phyloP scores from a whole-genome alignment of 208 protist species.

The Vickermania spadyakhi region DNA sequence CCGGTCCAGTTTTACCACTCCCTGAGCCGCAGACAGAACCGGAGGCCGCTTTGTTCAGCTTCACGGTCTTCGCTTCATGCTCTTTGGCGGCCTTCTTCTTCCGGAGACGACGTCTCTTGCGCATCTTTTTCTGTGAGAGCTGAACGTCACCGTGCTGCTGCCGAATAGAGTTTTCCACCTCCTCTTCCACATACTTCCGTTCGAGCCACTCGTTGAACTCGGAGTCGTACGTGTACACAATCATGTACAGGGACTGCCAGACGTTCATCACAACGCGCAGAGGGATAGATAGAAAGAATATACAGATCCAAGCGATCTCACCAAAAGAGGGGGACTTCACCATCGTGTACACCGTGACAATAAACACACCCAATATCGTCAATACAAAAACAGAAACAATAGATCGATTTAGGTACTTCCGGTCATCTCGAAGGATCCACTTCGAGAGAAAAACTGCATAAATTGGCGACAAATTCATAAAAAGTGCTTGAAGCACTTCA shows the following conservation, averaged over 20 bases:
- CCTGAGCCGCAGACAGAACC: background rate
- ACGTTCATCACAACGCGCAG: slow-evolving; percentile 69
- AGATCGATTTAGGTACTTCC: slow-evolving; percentile 49
- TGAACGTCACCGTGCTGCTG: background rate
- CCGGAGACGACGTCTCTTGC: background rate
- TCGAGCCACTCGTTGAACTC: slow-evolving; percentile 36
- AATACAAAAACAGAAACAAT: slow-evolving; percentile 46
- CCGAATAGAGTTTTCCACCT: background rate
- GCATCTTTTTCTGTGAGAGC: background rate
- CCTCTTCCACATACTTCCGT: slow-evolving; percentile 5
- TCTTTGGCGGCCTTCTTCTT: background rate
- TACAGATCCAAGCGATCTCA: slow-evolving; percentile 53
- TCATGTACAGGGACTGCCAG: slow-evolving; percentile 79
- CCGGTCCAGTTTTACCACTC: background rate
- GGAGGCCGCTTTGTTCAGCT: background rate
- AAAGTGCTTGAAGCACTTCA: slow-evolving; percentile 70
- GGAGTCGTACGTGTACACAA: slow-evolving; percentile 61
- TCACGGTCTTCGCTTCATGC: background rate
- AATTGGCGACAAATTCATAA: slow-evolving; percentile 56
- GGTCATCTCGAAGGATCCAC: slow-evolving; percentile 59
- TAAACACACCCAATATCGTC: slow-evolving; percentile 50
- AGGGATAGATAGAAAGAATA: slow-evolving; percentile 76
- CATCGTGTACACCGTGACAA: slow-evolving; percentile 30
- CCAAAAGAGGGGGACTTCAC: slow-evolving; percentile 8
- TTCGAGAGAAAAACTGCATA: slow-evolving; percentile 67